These are phyloP conservation scores for Chrysosporium keratinophilum DNA, from an alignment of 2,329 filamentous ascomycete species.

Conservation along the genomic window DNA sequence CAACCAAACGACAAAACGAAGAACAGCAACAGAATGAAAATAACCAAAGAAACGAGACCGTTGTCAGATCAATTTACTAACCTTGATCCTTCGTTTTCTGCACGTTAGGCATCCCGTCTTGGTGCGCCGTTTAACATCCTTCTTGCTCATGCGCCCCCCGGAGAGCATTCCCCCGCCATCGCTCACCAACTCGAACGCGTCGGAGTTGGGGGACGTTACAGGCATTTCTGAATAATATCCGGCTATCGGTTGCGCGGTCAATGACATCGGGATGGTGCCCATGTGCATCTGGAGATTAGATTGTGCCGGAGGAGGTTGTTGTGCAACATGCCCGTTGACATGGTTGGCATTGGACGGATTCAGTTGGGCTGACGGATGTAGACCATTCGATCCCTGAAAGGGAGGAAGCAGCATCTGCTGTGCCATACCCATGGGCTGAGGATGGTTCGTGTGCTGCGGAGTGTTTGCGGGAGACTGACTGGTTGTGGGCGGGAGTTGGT, in stretches of 20 bases:
- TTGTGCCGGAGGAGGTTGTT: conserved; percentile 12
- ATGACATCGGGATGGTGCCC: conserved; percentile 16
- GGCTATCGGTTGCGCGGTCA: conserved; percentile 20
- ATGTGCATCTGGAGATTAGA: conserved; percentile 11
- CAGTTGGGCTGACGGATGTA: conserved; percentile 22
- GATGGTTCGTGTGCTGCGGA: conserved; percentile 9
- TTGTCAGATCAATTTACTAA: conserved; percentile 33
- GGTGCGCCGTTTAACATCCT: conserved; percentile 65
- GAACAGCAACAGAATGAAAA: neutral
- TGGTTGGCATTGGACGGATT: conserved; percentile 26
- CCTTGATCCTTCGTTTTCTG: conserved; percentile 62
- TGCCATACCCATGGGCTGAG: conserved; percentile 6
- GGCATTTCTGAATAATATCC: conserved; percentile 43
- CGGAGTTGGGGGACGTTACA: conserved; percentile 30
- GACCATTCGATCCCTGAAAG: conserved; percentile 17
- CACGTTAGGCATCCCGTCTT: conserved; percentile 62
- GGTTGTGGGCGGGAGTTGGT: conserved; percentile 35
- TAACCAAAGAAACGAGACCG: neutral
- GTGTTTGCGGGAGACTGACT: neutral
- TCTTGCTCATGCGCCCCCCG: conserved; percentile 48
- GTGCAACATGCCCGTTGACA: conserved; percentile 26
- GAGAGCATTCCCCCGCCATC: conserved; percentile 47
- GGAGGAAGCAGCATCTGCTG: conserved; percentile 11
- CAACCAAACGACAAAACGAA: conserved; percentile 4
- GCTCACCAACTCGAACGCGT: conserved; percentile 45